These are phyloP conservation scores for Lyophyllum semitale DNA, from an alignment of 768 basidiomycete species.

Conservation along the genomic window DNA sequence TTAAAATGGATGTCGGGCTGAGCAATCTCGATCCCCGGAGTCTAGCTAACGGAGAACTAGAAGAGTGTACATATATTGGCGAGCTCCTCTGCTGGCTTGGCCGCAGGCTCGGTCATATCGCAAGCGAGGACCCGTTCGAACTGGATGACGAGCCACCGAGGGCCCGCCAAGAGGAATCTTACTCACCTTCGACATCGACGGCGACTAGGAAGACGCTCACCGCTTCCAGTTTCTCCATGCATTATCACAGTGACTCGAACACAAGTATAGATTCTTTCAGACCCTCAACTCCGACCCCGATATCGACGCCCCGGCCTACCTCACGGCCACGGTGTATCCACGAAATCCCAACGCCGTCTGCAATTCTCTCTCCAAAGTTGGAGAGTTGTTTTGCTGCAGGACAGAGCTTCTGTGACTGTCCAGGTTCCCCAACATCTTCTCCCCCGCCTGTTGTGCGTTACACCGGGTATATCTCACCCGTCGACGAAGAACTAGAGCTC, in stretches of 20 bases:
- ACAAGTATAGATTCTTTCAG: conserved; percentile 27
- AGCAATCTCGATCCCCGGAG: conserved; percentile 64
- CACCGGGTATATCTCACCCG: conserved; percentile 54
- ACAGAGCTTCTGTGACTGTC: not conserved
- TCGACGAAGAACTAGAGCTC: conserved; percentile 55
- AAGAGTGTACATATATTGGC: conserved; percentile 67
- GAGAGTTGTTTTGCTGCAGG: conserved; percentile 6
- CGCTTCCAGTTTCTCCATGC: conserved; percentile 21
- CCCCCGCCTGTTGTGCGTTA: conserved; percentile 40
- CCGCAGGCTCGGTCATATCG: conserved; percentile 36
- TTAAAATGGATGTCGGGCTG: conserved; percentile 63
- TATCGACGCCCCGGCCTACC: conserved; percentile 8
- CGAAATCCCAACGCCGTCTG: conserved; percentile 44
- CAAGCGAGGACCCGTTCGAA: conserved; percentile 11
- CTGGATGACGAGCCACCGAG: conserved; percentile 1
- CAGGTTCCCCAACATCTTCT: not conserved
- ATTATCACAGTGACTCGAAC: conserved; percentile 23
- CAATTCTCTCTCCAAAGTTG: conserved; percentile 25
- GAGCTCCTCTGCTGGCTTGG: conserved; percentile 74
- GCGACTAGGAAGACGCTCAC: conserved; percentile 26
- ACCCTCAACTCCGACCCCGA: conserved; percentile 18
- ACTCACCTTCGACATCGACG: conserved; percentile 35
- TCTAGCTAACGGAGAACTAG: conserved; percentile 64
- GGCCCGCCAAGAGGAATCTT: not conserved
- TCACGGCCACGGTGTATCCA: conserved; percentile 51